phyloP scores from a whole-genome alignment of 441 rosid species.

The Aquilaria agallochum region DNA sequence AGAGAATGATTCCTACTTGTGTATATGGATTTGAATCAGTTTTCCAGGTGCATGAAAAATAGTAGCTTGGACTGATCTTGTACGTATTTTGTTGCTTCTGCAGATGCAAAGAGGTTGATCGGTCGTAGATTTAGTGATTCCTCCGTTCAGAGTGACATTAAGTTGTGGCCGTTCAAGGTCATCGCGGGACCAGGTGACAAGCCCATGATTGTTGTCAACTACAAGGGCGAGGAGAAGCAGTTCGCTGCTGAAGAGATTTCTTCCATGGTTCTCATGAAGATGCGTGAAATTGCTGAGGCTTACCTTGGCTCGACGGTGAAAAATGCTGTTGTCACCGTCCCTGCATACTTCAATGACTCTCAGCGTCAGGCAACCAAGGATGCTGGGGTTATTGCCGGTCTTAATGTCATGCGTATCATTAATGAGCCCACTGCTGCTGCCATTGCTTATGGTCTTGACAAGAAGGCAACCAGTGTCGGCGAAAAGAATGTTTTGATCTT shows the following conservation, averaged over 20 bases:
- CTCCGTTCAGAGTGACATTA: constrained; percentile 48
- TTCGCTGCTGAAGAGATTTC: constrained; percentile 61
- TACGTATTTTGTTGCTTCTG: not conserved
- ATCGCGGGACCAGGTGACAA: constrained; percentile 49
- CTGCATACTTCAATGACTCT: constrained; percentile 59
- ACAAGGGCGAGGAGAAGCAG: constrained; percentile 55
- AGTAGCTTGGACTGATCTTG: not conserved
- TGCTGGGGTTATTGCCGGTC: constrained; percentile 61
- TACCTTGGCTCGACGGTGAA: constrained; percentile 46
- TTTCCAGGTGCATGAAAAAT: too few species aligned
- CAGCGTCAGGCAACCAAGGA: constrained; percentile 65
- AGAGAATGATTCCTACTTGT: too few species aligned
- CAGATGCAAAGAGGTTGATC: constrained; percentile 66
- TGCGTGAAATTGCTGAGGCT: constrained; percentile 65
- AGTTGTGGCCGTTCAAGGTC: constrained; percentile 56
- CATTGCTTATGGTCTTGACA: constrained; percentile 56
- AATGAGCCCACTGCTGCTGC: constrained; percentile 65
- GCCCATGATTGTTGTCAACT: constrained; percentile 42
- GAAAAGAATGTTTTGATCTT: constrained; percentile 59
- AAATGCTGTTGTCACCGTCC: constrained; percentile 60
- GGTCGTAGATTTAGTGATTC: constrained; percentile 55
- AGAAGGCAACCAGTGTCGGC: constrained; percentile 53
- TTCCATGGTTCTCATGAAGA: constrained; percentile 61
- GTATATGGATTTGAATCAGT: too few species aligned
- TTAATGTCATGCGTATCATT: constrained; percentile 56